Evolutionary conservation across 371 early-diverging fungal genomes (phyloP), one percentile per base, ranked within the genome.

Genomic region (Syncephalastrum racemosum): DNA sequence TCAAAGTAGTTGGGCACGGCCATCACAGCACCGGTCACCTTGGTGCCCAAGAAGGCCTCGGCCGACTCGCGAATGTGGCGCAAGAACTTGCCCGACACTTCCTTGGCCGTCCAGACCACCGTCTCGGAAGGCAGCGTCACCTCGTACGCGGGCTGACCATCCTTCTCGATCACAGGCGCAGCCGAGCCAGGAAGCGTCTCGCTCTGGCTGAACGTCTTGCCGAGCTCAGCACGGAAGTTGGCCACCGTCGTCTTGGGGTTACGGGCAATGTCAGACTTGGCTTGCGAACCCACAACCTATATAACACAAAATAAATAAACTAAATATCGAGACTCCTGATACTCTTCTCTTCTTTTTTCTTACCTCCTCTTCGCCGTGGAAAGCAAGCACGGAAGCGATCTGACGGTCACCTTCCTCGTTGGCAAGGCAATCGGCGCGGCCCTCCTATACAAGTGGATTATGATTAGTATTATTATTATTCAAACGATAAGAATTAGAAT

Each of bases 401-500:
- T 91, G 89, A 67, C 96, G 84, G 73, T 96, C 96, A 77, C 98
- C 98, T 71, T 97, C 98, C 71, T 93, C 95, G 81, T 97, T 96
- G 65, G 98, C 97, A 68, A 97, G 94, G 70, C 93, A 88, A 64
- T 95, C 94, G 57, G 88, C 85, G 64, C 86, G 83, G 61, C 89
- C 90, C 66, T 91, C 91, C 83, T 90, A 78, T 75, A 63, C 78
- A 70, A 62, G 73, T 71, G 24, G 76, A 77, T n/a, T n/a, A n/a
- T n/a, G 43, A 85, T 63, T 80, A 68, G 55, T 68, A 5, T 31
- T 31, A 31, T 27, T 27, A 7, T 63, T 27, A 80, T 66, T 24
- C n/a, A n/a, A n/a, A 82, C 85, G 59, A 84, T 79, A 14, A 68
- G 15, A 22, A 10, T 15, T 18, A 50, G 6, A 15, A 46, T 16